Percentiles rank a stretch among this genome's conserved stretches.
Conservation (phyloP, 2,329 filamentous ascomycete species). For the Blastomyces gilchristii region DNA sequence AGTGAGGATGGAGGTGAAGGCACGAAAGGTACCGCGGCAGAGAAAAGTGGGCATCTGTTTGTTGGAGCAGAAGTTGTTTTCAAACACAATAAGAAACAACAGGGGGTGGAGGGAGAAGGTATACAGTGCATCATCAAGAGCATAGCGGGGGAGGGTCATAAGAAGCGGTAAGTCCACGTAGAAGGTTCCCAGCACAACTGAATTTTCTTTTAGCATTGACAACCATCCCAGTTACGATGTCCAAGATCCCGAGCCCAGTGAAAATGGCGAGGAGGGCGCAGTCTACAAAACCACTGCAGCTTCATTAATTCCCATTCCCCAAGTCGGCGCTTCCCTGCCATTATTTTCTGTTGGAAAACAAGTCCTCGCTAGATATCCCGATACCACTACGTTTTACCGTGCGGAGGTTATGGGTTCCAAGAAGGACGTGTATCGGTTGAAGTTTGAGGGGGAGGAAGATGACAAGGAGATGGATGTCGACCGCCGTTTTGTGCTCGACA, state of each 20-base stretch:
- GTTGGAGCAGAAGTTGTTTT: slow-evolving; percentile 43
- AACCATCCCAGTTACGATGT: slow-evolving; percentile 54
- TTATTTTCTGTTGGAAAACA: slow-evolving; percentile 56
- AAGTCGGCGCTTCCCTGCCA: slow-evolving; percentile 48
- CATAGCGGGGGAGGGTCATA: slow-evolving; percentile 60
- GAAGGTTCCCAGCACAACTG: slow-evolving; percentile 10
- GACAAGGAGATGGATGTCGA: slow-evolving; percentile 67
- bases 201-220: neutral
- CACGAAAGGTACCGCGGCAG: slow-evolving; percentile 35
- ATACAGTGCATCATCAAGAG: slow-evolving; percentile 70
- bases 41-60: slow-evolving; percentile 35
- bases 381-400: slow-evolving; percentile 77
- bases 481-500: slow-evolving; percentile 65
- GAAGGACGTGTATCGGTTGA: slow-evolving; percentile 45
- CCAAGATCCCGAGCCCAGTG: slow-evolving; percentile 67
- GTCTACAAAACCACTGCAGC: slow-evolving; percentile 60
- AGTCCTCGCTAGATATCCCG: slow-evolving; percentile 68
- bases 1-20: slow-evolving; percentile 36
- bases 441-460: slow-evolving; percentile 71
- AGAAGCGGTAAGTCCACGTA: slow-evolving; percentile 46
- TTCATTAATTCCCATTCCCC: slow-evolving; percentile 67
- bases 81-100: slow-evolving; percentile 42
- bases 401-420: slow-evolving; percentile 66
- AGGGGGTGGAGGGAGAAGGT: slow-evolving; percentile 43
- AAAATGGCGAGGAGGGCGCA: slow-evolving; percentile 50